Conservation (phyloP, 1,284 basidiomycete genomes). For the Phaffia rhodozyma region DNA sequence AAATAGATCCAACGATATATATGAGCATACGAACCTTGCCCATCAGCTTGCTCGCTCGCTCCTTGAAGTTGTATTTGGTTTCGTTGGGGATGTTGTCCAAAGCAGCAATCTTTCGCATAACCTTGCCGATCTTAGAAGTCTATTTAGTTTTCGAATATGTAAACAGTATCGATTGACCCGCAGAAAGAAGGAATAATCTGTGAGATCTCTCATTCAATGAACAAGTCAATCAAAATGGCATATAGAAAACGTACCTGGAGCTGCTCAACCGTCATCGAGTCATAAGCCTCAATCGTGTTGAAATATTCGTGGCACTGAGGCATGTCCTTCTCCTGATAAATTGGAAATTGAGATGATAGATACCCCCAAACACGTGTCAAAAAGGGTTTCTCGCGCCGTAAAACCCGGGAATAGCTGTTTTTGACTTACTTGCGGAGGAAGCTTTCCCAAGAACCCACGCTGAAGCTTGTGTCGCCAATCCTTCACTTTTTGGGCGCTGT, state of each 20-base stretch:
- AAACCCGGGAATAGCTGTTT: conserved; percentile 11
- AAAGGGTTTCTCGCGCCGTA: conserved; percentile 36
- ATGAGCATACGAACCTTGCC: conserved; percentile 29
- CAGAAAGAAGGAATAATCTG: background rate
- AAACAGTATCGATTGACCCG: background rate
- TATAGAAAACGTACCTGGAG: conserved; percentile 48
- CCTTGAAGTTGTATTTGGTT: conserved; percentile 72
- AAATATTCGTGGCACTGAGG: conserved; percentile 62
- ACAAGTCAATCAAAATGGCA: background rate
- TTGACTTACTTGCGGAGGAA: conserved; percentile 12
- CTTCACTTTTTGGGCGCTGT: conserved; percentile 46
- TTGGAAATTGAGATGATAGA: background rate
- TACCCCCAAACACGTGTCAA: conserved; percentile 16
- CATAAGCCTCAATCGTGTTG: conserved; percentile 68
- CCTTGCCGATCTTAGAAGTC: conserved; percentile 95
- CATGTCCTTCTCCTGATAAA: conserved; percentile 51
- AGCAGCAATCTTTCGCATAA: conserved; percentile 85
- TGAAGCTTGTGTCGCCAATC: conserved; percentile 86
- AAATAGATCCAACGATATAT: background rate
- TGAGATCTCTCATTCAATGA: background rate
- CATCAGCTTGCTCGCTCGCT: conserved; percentile 46
- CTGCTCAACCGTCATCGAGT: conserved; percentile 71
- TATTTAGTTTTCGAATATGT: conserved; percentile 29
- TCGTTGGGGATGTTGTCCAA: conserved; percentile 63
- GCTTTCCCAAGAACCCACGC: conserved; percentile 66